Base-by-base conservation (phyloP, 805 yeast species). In the Starmerella stigmatis region DNA sequence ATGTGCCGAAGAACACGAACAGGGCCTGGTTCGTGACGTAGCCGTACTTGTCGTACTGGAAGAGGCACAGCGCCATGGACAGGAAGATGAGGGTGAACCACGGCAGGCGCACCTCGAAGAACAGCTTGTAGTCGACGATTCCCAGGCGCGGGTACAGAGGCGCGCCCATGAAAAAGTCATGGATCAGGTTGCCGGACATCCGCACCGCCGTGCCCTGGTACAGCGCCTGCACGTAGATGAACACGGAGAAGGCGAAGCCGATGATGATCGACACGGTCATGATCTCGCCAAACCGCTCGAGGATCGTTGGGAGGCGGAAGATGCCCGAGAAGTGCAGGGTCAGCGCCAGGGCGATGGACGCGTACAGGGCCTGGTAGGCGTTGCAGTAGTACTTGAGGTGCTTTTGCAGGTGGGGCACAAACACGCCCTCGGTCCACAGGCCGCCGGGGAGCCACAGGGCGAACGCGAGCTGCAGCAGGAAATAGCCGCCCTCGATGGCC, bases 161-260 rank as follows among this genome's bases (percentile, higher is more conserved):
- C 13, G 96, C 96, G 40, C 98, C 98, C 94, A 92, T 79, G 69
- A 92, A 92, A 59, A 86, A 71, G 64, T 92, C 98, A 60, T 86
- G 89, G 54, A 92, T 64, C 58, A 75, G 81, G 64, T 82, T 85
- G 19, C 97, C 96, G 8, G 96, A 79, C 89, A 89, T 77, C 51
- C 92, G 72, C 63, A 85, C 89, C 63, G 82, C 85, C 59, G 85
- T 94, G 47, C 78, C 77, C 44, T 83, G 70, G 49, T 60, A 61
- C 45, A 85, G 56, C 13, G 92, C 79, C 69, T 73, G 76, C 34
- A 82, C 49, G 69, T 86, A 92, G 52, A 89, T 69, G 10, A 65
- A 68, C 46, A 86, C 65, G 4, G 95, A 74, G 60, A 83, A 76
- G 4, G 65, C 52, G 56, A 81, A 73, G 5, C 98, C 97, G 36